phyloP scores from a whole-genome alignment of 495 filamentous ascomycete genomes.

The Pseudomonodictys pantanalensis region DNA sequence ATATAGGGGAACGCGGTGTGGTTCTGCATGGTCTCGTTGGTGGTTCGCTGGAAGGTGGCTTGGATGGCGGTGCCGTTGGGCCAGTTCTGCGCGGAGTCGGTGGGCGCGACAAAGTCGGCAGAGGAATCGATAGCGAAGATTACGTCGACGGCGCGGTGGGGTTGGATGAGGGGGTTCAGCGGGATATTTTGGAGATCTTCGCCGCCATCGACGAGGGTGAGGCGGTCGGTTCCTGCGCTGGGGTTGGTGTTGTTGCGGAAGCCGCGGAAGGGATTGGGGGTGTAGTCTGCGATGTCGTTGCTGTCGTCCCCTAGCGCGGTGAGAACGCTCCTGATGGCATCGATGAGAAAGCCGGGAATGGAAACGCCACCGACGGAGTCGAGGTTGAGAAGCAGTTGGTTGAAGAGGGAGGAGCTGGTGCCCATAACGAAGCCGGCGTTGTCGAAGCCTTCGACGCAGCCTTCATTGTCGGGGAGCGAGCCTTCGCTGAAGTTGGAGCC shows the following conservation, averaged over 20 bases:
- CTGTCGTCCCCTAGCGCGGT: constrained; percentile 51
- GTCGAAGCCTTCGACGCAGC: constrained; percentile 79
- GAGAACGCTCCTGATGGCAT: constrained; percentile 57
- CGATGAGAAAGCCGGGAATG: constrained; percentile 51
- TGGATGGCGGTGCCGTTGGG: constrained; percentile 84
- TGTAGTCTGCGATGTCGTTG: constrained; percentile 78
- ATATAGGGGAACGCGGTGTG: constrained; percentile 80
- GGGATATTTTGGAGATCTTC: constrained; percentile 87
- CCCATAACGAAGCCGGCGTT: constrained; percentile 85
- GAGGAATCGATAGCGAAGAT: constrained; percentile 89
- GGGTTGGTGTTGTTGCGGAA: constrained; percentile 65
- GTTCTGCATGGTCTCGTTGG: constrained; percentile 61
- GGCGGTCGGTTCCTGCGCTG: constrained; percentile 50
- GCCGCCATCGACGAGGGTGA: constrained; percentile 85
- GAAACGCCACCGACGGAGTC: constrained; percentile 50
- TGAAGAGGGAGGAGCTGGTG: constrained; percentile 89
- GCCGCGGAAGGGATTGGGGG: constrained; percentile 79
- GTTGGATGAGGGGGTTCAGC: constrained; percentile 79
- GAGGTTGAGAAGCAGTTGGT: constrained; percentile 64
- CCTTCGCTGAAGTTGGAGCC: constrained; percentile 78
- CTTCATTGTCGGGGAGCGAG: constrained; percentile 52
- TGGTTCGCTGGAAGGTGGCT: constrained; percentile 75
- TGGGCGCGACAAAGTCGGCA: constrained; percentile 60
- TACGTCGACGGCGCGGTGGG: constrained; percentile 73
- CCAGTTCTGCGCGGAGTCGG: constrained; percentile 50